Percentiles rank a stretch among this genome's conserved stretches.
phyloP scores from a whole-genome alignment of 2,329 filamentous ascomycete genomes.

The Epichloe sp. region DNA sequence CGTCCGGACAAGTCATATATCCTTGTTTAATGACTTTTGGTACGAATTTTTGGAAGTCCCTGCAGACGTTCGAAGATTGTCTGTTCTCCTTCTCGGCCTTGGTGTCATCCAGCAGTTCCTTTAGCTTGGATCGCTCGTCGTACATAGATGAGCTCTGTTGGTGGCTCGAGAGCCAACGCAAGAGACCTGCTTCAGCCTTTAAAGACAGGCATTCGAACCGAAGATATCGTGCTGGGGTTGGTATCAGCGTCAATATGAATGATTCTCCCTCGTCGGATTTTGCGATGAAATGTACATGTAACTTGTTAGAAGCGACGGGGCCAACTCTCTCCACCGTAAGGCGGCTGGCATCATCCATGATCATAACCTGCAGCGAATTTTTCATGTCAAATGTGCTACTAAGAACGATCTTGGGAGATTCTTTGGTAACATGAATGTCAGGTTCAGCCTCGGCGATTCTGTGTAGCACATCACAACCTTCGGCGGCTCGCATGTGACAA shows the following conservation, averaged over 20 bases:
- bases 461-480: neutral
- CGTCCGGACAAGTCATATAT: conserved; percentile 13
- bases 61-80: too few relatives aligned
- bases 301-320: conserved; percentile 15
- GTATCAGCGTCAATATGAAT: conserved; percentile 26
- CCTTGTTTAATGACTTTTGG: conserved; percentile 29
- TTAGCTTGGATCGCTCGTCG: neutral
- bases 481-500: neutral
- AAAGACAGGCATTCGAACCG: conserved; percentile 33
- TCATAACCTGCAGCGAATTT: neutral
- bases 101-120: neutral
- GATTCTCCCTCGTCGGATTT: conserved; percentile 26
- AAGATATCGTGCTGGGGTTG: conserved; percentile 27
- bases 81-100: neutral
- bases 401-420: neutral
- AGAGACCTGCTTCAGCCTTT: conserved; percentile 28
- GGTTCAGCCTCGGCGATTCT: neutral
- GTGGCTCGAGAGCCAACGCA: conserved; percentile 28
- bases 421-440: neutral
- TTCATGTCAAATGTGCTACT: neutral
- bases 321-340: neutral
- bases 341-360: neutral
- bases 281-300: conserved; percentile 30
- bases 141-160: conserved; percentile 2
- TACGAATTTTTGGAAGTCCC: conserved; percentile 14